Percentiles rank a stretch among this genome's conserved stretches.
Conservation (phyloP, 2,329 filamentous ascomycete genomes). For the Aspergillus arachidicola region DNA sequence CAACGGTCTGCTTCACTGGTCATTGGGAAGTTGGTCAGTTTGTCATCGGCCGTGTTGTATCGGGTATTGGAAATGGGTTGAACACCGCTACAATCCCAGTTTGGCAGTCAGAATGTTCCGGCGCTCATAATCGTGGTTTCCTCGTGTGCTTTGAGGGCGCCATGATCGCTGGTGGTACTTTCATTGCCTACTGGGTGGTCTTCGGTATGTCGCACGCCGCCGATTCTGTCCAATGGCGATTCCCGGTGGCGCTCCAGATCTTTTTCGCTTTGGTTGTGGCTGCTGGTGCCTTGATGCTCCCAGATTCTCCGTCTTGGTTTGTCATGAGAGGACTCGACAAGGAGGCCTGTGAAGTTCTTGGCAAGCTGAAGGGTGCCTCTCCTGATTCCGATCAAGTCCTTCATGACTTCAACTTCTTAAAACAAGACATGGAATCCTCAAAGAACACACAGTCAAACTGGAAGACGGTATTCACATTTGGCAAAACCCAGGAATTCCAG, state of each 20-base stretch:
- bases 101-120: slow-evolving; percentile 43
- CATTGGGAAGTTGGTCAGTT: slow-evolving; percentile 43
- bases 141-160: slow-evolving; percentile 38
- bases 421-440: slow-evolving; percentile 45
- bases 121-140: slow-evolving; percentile 36
- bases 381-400: slow-evolving; percentile 24
- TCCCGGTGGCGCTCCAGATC: slow-evolving; percentile 52
- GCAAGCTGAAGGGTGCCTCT: slow-evolving; percentile 31
- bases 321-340: slow-evolving; percentile 53
- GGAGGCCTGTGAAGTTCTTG: slow-evolving; percentile 51
- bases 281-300: slow-evolving; percentile 37
- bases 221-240: slow-evolving; percentile 43
- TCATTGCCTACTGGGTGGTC: slow-evolving; percentile 39
- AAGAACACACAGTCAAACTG: slow-evolving; percentile 33
- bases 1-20: slow-evolving; percentile 23
- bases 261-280: slow-evolving; percentile 39
- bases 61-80: slow-evolving; percentile 43
- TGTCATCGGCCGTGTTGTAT: slow-evolving; percentile 39
- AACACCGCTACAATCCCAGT: slow-evolving; percentile 44
- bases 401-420: slow-evolving; percentile 46
- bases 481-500: slow-evolving; percentile 35
- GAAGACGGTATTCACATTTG: slow-evolving; percentile 30
- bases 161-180: slow-evolving; percentile 35
- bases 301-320: slow-evolving; percentile 59
- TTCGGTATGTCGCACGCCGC: slow-evolving; percentile 38